phyloP scores from a whole-genome alignment of 495 filamentous ascomycete species.

The Ramalina peruviana region DNA sequence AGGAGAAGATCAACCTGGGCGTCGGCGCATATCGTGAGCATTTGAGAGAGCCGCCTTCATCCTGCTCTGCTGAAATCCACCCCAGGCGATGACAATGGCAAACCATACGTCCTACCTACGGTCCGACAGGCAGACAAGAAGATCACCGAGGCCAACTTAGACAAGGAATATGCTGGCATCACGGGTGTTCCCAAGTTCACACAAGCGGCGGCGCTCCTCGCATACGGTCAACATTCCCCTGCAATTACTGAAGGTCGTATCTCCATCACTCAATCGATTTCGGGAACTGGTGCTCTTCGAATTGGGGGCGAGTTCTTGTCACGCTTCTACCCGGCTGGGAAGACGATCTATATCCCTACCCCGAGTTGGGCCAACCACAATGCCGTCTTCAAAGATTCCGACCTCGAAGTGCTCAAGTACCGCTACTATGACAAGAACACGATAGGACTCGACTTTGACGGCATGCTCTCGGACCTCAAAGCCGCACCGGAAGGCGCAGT shows the following conservation, averaged over 20 bases:
- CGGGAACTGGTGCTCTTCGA: constrained; percentile 87
- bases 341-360: constrained; percentile 89
- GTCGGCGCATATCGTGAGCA: constrained; percentile 40
- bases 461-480: constrained; percentile 83
- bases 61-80: constrained; percentile 2
- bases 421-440: constrained; percentile 98
- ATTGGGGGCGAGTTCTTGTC: constrained; percentile 88
- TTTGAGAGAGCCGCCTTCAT: not conserved
- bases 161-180: constrained; percentile 98
- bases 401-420: constrained; percentile 83
- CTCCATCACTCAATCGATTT: constrained; percentile 94
- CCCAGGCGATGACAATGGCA: constrained; percentile 78
- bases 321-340: constrained; percentile 75
- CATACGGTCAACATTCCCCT: constrained; percentile 69
- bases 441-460: constrained; percentile 94
- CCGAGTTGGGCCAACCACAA: constrained; percentile 98
- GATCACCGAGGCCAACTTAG: constrained; percentile 57
- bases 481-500: constrained; percentile 72
- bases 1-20: constrained; percentile 95
- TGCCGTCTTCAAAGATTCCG: constrained; percentile 88
- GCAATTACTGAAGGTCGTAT: constrained; percentile 65
- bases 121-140: constrained; percentile 81
- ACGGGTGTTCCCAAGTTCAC: constrained; percentile 90
- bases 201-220: constrained; percentile 76
- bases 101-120: constrained; percentile 93